Evolutionary conservation across 2,329 filamentous ascomycete genomes (phyloP).

Genomic region (Metarhizium brunneum): DNA sequence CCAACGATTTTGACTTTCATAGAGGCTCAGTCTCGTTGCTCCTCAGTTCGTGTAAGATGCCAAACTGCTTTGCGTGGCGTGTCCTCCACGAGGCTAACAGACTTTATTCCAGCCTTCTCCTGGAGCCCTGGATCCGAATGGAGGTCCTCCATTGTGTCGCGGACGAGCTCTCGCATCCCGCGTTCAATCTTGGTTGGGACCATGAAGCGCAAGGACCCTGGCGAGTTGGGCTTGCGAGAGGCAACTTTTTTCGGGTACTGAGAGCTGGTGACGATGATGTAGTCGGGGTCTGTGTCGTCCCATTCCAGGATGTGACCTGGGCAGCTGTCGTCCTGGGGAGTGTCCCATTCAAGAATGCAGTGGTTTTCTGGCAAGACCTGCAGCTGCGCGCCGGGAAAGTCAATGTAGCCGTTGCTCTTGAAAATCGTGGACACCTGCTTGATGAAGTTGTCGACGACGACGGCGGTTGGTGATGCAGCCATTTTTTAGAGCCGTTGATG

Average conservation of each 20-base stretch:
- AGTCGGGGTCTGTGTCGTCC: constrained; percentile 3
- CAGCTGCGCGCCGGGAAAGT: not conserved
- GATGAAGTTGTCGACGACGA: not conserved
- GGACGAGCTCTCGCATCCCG: not conserved
- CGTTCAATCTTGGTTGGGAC: not conserved
- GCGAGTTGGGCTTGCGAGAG: not conserved
- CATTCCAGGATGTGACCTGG: constrained; percentile 10
- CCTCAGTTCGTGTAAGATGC: not conserved
- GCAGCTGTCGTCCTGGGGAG: not conserved
- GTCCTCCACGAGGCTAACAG: not conserved
- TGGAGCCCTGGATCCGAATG: not conserved
- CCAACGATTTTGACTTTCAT: not conserved
- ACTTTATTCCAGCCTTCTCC: not conserved
- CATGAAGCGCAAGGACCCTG: not conserved
- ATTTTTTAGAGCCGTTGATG: not conserved
- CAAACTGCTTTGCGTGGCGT: not conserved
- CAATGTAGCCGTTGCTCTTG: not conserved
- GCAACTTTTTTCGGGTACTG: constrained; percentile 1
- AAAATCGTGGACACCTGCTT: not conserved
- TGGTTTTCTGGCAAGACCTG: not conserved
- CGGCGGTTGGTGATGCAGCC: not conserved
- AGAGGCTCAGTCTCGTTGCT: not conserved
- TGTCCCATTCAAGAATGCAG: not conserved
- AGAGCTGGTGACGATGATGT: constrained; percentile 8
- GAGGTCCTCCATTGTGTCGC: not conserved